Conservation (phyloP, 2,329 filamentous ascomycete genomes). For the Alternaria triticimaculans region DNA sequence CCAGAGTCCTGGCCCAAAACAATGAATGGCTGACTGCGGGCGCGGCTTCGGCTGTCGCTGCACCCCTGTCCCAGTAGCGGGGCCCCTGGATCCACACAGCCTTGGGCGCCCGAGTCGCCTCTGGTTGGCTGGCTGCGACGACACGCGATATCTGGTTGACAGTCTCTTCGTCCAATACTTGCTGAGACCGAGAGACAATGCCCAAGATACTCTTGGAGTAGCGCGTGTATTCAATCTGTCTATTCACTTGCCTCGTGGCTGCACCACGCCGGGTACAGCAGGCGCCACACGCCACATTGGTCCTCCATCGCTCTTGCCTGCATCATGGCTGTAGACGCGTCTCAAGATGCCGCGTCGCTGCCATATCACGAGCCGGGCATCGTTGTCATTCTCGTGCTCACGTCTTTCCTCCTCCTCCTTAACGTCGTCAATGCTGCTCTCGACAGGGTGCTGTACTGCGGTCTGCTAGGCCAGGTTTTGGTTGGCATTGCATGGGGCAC, state of each 20-base stretch:
- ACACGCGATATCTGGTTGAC: conserved; percentile 5
- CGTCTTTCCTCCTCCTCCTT: conserved; percentile 68
- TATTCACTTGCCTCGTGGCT: conserved; percentile 15
- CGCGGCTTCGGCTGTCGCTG: conserved; percentile 38
- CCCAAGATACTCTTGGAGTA: not conserved
- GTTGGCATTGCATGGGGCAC: conserved; percentile 74
- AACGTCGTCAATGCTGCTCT: conserved; percentile 65
- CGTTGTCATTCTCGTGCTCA: conserved; percentile 63
- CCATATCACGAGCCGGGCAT: conserved; percentile 71
- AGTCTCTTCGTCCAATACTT: conserved; percentile 11
- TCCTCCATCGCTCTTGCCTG: conserved; percentile 20
- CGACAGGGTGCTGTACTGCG: conserved; percentile 69
- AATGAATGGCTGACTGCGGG: conserved; percentile 33
- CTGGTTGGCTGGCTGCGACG: conserved; percentile 15
- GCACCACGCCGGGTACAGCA: conserved; percentile 4
- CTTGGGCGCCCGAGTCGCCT: conserved; percentile 2
- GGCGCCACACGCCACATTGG: conserved; percentile 9
- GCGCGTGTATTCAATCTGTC: conserved; percentile 1
- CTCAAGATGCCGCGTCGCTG: conserved; percentile 40
- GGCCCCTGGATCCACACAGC: conserved; percentile 18
- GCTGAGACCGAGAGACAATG: conserved; percentile 3
- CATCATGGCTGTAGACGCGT: conserved; percentile 29
- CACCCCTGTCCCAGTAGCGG: conserved; percentile 16
- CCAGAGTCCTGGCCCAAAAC: conserved; percentile 31
- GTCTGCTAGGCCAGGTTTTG: conserved; percentile 74